Evolutionary conservation across 257 asterid species (phyloP).

Genomic region (Petunia secreta): DNA sequence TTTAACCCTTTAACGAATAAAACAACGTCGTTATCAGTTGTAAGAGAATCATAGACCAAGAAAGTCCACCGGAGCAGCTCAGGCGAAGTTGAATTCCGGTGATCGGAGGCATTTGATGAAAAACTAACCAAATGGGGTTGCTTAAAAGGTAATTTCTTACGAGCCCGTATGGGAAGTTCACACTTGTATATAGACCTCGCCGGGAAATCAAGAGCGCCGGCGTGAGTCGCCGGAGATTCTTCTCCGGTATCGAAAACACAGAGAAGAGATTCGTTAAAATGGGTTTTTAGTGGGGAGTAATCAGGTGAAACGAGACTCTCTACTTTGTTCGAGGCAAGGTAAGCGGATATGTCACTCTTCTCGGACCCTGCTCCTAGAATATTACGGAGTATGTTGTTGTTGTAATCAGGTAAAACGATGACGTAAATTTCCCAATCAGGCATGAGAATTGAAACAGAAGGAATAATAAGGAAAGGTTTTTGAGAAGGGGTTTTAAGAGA

Average conservation of each 20-base stretch:
- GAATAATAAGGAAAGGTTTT: slow-evolving; percentile 10
- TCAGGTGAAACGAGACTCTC: not conserved
- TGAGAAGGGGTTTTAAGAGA: slow-evolving; percentile 8
- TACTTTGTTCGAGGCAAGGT: too few species aligned
- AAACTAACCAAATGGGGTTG: slow-evolving; percentile 51
- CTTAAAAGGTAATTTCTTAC: slow-evolving; percentile 52
- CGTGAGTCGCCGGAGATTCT: slow-evolving; percentile 46
- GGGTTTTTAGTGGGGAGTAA: not conserved
- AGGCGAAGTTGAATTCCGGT: slow-evolving; percentile 26
- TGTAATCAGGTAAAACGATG: slow-evolving; percentile 34
- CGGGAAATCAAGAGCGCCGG: slow-evolving; percentile 56
- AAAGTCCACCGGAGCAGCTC: slow-evolving; percentile 50
- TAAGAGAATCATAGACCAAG: slow-evolving; percentile 69
- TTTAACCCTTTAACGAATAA: slow-evolving; percentile 77
- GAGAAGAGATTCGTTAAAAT: slow-evolving; percentile 23
- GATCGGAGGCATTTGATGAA: slow-evolving; percentile 15
- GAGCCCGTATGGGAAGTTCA: slow-evolving; percentile 41
- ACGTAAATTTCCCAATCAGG: slow-evolving; percentile 87
- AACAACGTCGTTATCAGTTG: slow-evolving; percentile 71
- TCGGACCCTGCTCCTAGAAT: too few species aligned
- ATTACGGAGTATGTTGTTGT: not conserved
- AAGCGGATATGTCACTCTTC: too few species aligned
- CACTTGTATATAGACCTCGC: slow-evolving; percentile 63
- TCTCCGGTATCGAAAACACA: slow-evolving; percentile 53
- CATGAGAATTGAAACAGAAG: slow-evolving; percentile 60